Conservation (phyloP, 805 yeast genomes). For the Wickerhamiella musiphila region DNA sequence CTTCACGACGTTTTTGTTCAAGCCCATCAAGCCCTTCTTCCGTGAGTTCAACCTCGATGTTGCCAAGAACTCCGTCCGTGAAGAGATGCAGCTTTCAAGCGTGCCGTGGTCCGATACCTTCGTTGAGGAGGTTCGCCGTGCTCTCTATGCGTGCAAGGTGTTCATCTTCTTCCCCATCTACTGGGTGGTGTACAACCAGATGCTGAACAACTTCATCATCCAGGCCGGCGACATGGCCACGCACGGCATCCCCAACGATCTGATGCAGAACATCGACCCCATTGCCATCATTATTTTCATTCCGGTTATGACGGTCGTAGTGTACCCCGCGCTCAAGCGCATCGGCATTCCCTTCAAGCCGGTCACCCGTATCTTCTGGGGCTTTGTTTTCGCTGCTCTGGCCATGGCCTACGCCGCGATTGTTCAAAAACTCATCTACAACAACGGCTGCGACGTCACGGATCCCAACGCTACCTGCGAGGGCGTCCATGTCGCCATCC, state of each 20-base stretch:
- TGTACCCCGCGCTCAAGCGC: conserved; percentile 37
- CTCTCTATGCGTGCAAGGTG: conserved; percentile 55
- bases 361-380: conserved; percentile 50
- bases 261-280: conserved; percentile 60
- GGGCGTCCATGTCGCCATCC: conserved; percentile 49
- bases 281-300: conserved; percentile 60
- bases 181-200: conserved; percentile 61
- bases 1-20: conserved; percentile 5
- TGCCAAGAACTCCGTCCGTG: conserved; percentile 41
- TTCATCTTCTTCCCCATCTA: conserved; percentile 54
- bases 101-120: conserved; percentile 48
- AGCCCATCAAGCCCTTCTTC: conserved; percentile 7
- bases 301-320: conserved; percentile 46
- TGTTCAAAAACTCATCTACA: conserved; percentile 51
- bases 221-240: conserved; percentile 60
- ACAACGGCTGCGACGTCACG: conserved; percentile 38
- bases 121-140: conserved; percentile 54
- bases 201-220: conserved; percentile 53
- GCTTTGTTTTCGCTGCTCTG: conserved; percentile 45
- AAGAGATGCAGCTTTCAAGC: conserved; percentile 25
- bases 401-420: conserved; percentile 67
- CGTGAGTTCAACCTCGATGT: conserved; percentile 25
- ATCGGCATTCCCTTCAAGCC: conserved; percentile 43
- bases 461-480: conserved; percentile 25
- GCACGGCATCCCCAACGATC: conserved; percentile 68